These are phyloP conservation scores for Tremella mesenterica DNA, from an alignment of 768 basidiomycete species.

Conservation along the genomic window DNA sequence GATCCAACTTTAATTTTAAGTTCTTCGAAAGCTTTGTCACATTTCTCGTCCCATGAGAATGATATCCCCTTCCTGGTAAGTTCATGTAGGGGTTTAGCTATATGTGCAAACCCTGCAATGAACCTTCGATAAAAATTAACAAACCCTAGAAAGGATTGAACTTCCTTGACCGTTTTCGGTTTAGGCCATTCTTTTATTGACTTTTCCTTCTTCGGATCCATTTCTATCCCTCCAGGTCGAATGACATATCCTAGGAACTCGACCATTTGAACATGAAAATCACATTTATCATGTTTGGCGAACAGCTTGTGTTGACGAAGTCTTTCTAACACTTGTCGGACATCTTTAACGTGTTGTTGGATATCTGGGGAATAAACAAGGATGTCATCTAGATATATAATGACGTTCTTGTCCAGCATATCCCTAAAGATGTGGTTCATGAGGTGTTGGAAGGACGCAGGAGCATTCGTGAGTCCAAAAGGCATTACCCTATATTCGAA, in stretches of 20 bases:
- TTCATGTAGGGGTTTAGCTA: conserved; percentile 7
- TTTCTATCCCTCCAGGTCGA: conserved; percentile 3
- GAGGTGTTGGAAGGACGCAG: conserved; percentile 23
- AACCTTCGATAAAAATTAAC: conserved; percentile 20
- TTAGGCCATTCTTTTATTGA: conserved; percentile 14
- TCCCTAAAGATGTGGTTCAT: conserved; percentile 23
- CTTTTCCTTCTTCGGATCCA: conserved; percentile 7
- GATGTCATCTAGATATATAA: conserved; percentile 30
- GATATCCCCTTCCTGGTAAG: conserved; percentile 9
- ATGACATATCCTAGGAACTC: conserved; percentile 27
- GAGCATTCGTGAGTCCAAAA: conserved; percentile 30
- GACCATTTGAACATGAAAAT: conserved; percentile 14
- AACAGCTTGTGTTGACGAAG: conserved; percentile 13
- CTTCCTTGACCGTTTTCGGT: conserved; percentile 8
- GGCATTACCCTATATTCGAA: conserved; percentile 27
- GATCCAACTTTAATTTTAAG: conserved; percentile 1
- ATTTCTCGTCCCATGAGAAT: not conserved
- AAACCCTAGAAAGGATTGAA: conserved; percentile 21
- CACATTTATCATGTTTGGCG: conserved; percentile 21
- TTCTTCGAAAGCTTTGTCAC: conserved; percentile 3
- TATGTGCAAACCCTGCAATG: conserved; percentile 7
- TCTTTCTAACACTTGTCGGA: conserved; percentile 14
- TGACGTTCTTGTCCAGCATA: conserved; percentile 9
- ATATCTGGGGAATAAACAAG: conserved; percentile 15
- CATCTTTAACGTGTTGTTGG: no score